Percentiles rank a stretch among this genome's conserved stretches.
Evolutionary conservation across 768 basidiomycete species (phyloP).

Genomic region (Tephrocybe sp.): DNA sequence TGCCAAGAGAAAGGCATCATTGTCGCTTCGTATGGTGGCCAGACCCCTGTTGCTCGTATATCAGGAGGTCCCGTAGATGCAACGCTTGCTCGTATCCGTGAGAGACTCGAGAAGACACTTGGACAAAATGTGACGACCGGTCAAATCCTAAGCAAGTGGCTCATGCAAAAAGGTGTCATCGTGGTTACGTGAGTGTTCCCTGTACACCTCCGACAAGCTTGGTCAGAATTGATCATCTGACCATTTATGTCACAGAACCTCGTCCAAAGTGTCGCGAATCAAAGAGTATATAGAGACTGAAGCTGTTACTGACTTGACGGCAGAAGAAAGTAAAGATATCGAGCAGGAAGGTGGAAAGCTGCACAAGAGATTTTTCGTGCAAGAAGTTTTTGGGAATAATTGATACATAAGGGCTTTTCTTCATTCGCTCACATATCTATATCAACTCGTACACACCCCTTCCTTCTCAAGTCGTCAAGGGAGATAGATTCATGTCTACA

Average conservation of each 20-base stretch:
- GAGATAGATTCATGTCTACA: no score
- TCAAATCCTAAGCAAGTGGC: conserved; percentile 71
- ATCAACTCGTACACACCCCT: no score
- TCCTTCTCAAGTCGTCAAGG: no score
- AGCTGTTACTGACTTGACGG: conserved; percentile 47
- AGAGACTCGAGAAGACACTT: conserved; percentile 41
- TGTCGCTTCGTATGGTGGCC: conserved; percentile 64
- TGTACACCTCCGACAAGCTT: background rate
- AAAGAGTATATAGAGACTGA: conserved; percentile 39
- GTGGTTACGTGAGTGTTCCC: conserved; percentile 55
- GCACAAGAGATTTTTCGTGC: conserved; percentile 43
- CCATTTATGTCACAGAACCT: conserved; percentile 31
- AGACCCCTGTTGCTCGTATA: conserved; percentile 39
- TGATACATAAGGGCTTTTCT: no score
- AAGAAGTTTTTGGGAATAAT: conserved; percentile 31
- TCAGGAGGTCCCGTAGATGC: conserved; percentile 58
- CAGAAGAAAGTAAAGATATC: conserved; percentile 56
- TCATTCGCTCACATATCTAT: no score
- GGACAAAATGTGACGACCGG: conserved; percentile 45
- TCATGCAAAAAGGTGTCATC: conserved; percentile 57
- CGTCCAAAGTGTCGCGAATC: conserved; percentile 44
- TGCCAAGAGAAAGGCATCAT: conserved; percentile 58
- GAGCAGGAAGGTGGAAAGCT: conserved; percentile 51
- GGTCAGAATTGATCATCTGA: background rate
- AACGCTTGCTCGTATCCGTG: conserved; percentile 48